Percentiles rank a stretch among this genome's conserved stretches.
Evolutionary conservation across 192 early-diverging fungal genomes (phyloP).

Genomic region (Coemansia javaensis): DNA sequence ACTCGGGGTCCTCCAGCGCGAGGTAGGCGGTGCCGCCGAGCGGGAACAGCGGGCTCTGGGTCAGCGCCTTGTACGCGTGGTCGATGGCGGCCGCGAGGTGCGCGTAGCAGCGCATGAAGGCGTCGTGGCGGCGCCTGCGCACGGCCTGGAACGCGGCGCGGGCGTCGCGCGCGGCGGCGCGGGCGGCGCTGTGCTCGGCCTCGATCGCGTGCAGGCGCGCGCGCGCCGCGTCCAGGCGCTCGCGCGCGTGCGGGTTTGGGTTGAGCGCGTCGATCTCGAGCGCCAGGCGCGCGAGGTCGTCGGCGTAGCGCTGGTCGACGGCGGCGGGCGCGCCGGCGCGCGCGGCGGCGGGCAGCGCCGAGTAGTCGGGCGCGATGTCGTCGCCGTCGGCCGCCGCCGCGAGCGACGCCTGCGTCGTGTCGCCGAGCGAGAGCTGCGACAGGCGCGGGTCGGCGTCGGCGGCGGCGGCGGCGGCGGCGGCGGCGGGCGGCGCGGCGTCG

Average conservation of each 20-base stretch:
- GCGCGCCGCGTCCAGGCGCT: conserved; percentile 82
- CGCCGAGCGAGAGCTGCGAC: conserved; percentile 43
- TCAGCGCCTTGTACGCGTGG: conserved; percentile 93
- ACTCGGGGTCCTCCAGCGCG: conserved; percentile 87
- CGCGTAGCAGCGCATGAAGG: conserved; percentile 77
- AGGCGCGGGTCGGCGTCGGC: conserved; percentile 25
- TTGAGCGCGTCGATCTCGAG: conserved; percentile 74
- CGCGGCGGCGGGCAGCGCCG: conserved; percentile 21
- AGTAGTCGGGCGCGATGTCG: conserved; percentile 36
- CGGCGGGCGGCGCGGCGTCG: conserved; percentile 62
- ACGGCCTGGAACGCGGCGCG: conserved; percentile 78
- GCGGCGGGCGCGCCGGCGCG: conserved; percentile 14
- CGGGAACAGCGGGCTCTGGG: conserved; percentile 76
- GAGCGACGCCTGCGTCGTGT: conserved; percentile 36
- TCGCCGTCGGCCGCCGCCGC: conserved; percentile 17
- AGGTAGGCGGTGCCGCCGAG: conserved; percentile 93
- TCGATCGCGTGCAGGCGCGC: conserved; percentile 72
- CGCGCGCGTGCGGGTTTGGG: conserved; percentile 87
- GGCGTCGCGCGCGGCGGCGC: conserved; percentile 73
- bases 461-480: conserved; percentile 50
- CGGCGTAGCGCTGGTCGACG: conserved; percentile 32
- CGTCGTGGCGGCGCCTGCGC: conserved; percentile 63
- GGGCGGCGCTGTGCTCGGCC: conserved; percentile 75
- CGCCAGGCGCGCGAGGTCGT: conserved; percentile 24
- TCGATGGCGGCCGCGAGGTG: conserved; percentile 93